Evolutionary conservation across 1,284 basidiomycete genomes (phyloP), one percentile per base, ranked within the genome.

Genomic region (Ceratobasidium sp.): DNA sequence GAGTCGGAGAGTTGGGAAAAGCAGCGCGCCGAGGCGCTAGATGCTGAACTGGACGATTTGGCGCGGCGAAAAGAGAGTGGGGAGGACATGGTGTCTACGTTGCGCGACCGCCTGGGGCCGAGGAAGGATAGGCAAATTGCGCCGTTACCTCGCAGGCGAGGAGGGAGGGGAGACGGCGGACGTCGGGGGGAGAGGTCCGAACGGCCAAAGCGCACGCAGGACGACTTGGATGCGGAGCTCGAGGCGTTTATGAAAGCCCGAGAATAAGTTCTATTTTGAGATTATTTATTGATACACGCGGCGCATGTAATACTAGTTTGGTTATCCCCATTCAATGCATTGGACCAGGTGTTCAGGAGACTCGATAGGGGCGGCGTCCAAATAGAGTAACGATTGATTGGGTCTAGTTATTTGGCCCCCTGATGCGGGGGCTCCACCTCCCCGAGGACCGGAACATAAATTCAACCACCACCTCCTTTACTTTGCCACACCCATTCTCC

Each of bases 201-300:
- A 39, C 13, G 69, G 58, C 69, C 69, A 2, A 72, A 72, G 58
- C 69, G 46, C 11, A 72, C 69, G 31, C 69, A 72, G 46, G 69
- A 62, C 39, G 69, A 72, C 34, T 29, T 72, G n/a, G 69, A 72
- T 49, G 69, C 69, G 31, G 69, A 72, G 43, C 56, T 72, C 46
- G 69, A 72, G 41, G 69, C 69, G 69, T 72, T 72, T 51, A 71
- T 72, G 69, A 72, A 72, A 34, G 58, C 41, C 31, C 56, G 69
- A 37, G 69, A 61, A 41, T 72, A 41, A 61, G 11, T 22, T 51
- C 29, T 53, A 29, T 71, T 14, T 61, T 49, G 34, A 34, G 48
- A 34, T 39, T 59, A 39, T 62, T 62, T 48, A 31, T 72, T 34
- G 22, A 49, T 72, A 62, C 58, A 48, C 39, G 22, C 29, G 22